phyloP scores from a whole-genome alignment of 768 basidiomycete genomes.

The Nevesoporus exiguus region DNA sequence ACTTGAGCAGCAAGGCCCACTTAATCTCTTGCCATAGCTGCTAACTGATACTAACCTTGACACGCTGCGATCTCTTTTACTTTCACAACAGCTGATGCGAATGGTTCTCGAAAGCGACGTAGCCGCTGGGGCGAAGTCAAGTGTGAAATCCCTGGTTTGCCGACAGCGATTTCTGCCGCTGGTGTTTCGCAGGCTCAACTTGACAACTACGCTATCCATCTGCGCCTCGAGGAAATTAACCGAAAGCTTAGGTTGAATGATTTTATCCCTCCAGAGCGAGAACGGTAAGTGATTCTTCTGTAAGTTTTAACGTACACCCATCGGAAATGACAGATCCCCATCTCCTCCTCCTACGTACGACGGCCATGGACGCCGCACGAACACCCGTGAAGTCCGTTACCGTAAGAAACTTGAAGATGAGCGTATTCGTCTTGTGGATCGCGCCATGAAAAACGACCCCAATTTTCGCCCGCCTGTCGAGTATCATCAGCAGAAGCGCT shows the following conservation, averaged over 20 bases:
- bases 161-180: slow-evolving; percentile 89
- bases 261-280: slow-evolving; percentile 91
- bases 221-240: slow-evolving; percentile 96
- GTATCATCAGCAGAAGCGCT: slow-evolving; percentile 92
- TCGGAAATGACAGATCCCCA: slow-evolving; percentile 58
- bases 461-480: slow-evolving; percentile 97
- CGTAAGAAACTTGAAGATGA: slow-evolving; percentile 93
- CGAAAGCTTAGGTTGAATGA: slow-evolving; percentile 91
- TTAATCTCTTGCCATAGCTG: slow-evolving; percentile 34
- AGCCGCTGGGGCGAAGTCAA: slow-evolving; percentile 98
- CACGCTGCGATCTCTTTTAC: slow-evolving; percentile 38
- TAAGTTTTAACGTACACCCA: slow-evolving; percentile 7
- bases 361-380: slow-evolving; percentile 94
- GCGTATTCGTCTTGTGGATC: slow-evolving; percentile 89
- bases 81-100: slow-evolving; percentile 63
- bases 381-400: slow-evolving; percentile 98
- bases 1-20: slow-evolving; percentile 28
- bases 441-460: slow-evolving; percentile 96
- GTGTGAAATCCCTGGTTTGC: slow-evolving; percentile 86
- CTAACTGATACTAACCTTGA: slow-evolving; percentile 58
- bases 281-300: slow-evolving; percentile 52
- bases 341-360: slow-evolving; percentile 99
- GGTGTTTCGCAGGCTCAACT: slow-evolving; percentile 95
- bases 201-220: slow-evolving; percentile 95
- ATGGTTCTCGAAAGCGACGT: slow-evolving; percentile 89